These are phyloP conservation scores for Fusarium camptoceras DNA, from an alignment of 2,329 filamentous ascomycete species.

Conservation along the genomic window DNA sequence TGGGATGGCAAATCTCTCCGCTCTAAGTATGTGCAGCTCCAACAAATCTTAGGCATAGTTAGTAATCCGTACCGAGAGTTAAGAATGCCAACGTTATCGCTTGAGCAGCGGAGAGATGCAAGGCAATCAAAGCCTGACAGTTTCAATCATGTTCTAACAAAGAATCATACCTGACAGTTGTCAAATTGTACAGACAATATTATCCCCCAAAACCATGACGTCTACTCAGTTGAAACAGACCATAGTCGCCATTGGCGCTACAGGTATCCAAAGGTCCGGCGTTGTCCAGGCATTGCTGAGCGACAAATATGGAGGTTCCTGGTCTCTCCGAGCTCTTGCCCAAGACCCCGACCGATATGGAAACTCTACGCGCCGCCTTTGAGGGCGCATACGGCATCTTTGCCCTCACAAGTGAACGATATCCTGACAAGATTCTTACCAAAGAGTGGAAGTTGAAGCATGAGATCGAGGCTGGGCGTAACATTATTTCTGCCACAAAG, in stretches of 20 bases:
- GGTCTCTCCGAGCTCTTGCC: background rate
- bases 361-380: background rate
- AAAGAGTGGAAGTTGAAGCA: background rate
- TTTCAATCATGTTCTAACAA: no score
- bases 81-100: no score
- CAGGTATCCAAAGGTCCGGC: background rate
- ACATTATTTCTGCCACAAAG: background rate
- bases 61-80: no score
- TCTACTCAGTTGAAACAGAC: background rate
- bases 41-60: no score
- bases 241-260: background rate
- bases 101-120: no score
- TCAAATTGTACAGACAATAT: no score
- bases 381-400: background rate
- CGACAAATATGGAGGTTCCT: background rate
- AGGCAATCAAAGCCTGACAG: no score
- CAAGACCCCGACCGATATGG: background rate
- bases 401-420: background rate
- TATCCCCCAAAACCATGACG: background rate
- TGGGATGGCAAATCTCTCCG: no score
- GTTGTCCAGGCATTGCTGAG: background rate
- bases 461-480: background rate
- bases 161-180: no score
- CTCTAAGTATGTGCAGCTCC: no score
- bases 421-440: background rate